A percentile compares a stretch with the other conserved stretches of the same genome.
phyloP scores from a whole-genome alignment of 2,329 filamentous ascomycete genomes.

The Penicillium crustosum region DNA sequence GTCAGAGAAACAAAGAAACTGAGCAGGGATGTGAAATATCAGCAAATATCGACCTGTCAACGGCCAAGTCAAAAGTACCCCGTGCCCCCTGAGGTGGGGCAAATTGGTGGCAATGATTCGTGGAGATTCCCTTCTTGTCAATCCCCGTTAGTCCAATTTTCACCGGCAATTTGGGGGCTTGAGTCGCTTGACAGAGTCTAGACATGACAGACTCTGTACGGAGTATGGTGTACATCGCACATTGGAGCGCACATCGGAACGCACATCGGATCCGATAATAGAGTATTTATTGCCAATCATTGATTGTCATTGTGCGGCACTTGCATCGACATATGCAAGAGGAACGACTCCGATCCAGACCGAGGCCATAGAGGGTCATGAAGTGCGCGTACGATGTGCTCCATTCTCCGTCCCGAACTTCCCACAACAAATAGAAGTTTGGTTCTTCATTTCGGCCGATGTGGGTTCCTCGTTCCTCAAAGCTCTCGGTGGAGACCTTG shows the following conservation, averaged over 20 bases:
- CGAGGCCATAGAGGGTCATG: background rate
- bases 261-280: background rate
- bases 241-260: background rate
- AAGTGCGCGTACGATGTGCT: background rate
- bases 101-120: conserved; percentile 7
- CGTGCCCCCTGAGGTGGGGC: conserved; percentile 7
- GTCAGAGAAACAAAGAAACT: conserved; percentile 14
- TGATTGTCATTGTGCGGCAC: conserved; percentile 3
- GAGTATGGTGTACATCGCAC: background rate
- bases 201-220: background rate
- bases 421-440: conserved; percentile 5
- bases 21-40: background rate
- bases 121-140: conserved; percentile 9
- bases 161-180: conserved; percentile 12
- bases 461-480: conserved; percentile 10
- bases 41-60: conserved; percentile 20
- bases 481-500: conserved; percentile 25
- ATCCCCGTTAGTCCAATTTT: conserved; percentile 10
- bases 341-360: background rate
- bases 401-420: background rate
- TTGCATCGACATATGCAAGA: conserved; percentile 5
- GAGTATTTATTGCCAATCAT: conserved; percentile 18
- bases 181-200: conserved; percentile 11
- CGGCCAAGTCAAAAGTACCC: conserved; percentile 10
- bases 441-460: conserved; percentile 10